Base-by-base conservation (phyloP, 169 alveolate species). In the Plasmodium berghei region DNA sequence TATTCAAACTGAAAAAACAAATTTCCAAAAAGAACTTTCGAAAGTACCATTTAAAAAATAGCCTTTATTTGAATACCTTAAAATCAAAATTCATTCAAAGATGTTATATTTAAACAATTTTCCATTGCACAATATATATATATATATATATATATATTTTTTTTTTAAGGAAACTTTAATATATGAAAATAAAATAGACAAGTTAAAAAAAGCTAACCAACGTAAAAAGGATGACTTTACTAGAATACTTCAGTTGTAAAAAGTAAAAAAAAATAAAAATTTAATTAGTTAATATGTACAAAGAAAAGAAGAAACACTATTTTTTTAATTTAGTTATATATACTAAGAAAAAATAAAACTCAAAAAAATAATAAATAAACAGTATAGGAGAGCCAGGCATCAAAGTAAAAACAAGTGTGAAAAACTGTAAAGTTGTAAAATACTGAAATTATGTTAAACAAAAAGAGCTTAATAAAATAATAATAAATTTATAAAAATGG, bases 131-230 rank as follows among this genome's bases (percentile, higher is more conserved):
- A 10, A 1, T 45, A 5, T 28, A n/a, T n/a, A n/a, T 8, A 9
- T 10, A 5, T n/a, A 18, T 6, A 10, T 16, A 16, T 26, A 8
- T 14, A 0, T 71, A 0, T 24, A 16, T 26, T 40, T 18, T 58
- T 20, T 40, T 67, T 1, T 48, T 8, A 52, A 83, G 90, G 85
- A 67, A 34, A 83, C 67, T 20, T 67, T 70, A 20, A 56, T 69
- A 42, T 83, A 83, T 46, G 86, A 83, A 62, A 83, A 83, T 46
- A 66, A 67, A 56, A 83, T 83, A 56, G 90, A 83, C 22, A 83
- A 83, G 86, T 48, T 83, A 66, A 83, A 83, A 62, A 83, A 83
- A 48, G 70, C 67, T 26, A 83, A 83, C 52, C 90, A 83, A 62
- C 24, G 90, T 28, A 83, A 62, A 48, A 71, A 62, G 46, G 85